Conservation (phyloP, 169 alveolate species). For the Cryptosporidium sp. region DNA sequence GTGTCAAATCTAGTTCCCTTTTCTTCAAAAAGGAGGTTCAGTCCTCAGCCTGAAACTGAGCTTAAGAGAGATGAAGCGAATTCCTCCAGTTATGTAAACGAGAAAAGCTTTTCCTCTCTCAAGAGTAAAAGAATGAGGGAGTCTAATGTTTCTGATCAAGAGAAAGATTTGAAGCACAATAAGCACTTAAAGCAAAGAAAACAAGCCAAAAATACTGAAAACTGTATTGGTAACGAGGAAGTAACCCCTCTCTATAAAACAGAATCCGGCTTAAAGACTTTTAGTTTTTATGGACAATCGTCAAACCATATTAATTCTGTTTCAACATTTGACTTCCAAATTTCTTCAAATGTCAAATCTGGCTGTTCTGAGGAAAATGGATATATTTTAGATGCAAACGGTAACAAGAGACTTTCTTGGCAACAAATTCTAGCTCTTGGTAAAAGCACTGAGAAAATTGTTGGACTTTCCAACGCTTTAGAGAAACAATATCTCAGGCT, state of each 20-base stretch:
- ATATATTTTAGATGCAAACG: slow-evolving; percentile 42
- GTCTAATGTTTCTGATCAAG: background rate
- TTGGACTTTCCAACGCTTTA: slow-evolving; percentile 82
- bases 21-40: background rate
- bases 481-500: slow-evolving; percentile 86
- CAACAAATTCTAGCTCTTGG: slow-evolving; percentile 67
- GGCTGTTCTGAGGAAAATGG: background rate
- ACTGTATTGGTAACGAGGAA: background rate
- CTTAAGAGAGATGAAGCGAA: background rate
- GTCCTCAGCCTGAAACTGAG: background rate
- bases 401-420: slow-evolving; percentile 71
- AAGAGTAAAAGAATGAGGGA: background rate
- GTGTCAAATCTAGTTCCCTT: background rate
- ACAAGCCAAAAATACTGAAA: background rate
- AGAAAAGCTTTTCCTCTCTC: background rate
- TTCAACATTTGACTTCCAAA: background rate
- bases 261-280: background rate
- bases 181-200: background rate
- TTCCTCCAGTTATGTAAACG: background rate
- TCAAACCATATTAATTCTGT: background rate
- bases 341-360: background rate
- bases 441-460: slow-evolving; percentile 76
- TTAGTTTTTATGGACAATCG: background rate
- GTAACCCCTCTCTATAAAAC: background rate
- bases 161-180: background rate